Base-by-base conservation (phyloP, 306 rosid species). In the Malus fusca region DNA sequence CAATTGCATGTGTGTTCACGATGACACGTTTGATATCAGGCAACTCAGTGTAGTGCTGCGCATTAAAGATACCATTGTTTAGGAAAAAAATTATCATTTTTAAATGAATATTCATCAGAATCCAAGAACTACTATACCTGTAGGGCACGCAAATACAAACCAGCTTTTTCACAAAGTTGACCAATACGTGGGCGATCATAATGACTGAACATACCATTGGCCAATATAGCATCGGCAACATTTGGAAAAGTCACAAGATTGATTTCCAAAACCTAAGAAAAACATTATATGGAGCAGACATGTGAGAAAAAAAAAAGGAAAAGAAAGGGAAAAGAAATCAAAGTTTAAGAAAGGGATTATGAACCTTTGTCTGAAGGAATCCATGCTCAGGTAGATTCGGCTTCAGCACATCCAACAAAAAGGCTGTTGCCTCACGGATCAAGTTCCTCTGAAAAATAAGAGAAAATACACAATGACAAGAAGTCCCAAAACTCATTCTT, bases 341-440 rank as follows among this genome's bases (percentile, higher is more conserved):
- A 6, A 14, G 25, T 46, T 60, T 70, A 77, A 31, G 19, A 7
- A 42, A 3, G 11, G 8, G 5, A 70, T 21, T 30, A 61, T 5
- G 21, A 44, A 93, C 99, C 98, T 96, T 96, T 62, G 99, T 85
- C 79, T 96, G 99, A 77, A 96, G 99, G 84, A 14, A 77, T 53
- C 89, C 96, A 78, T 96, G 99, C 78, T 96, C 99, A 4, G 99
- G 98, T 66, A 96, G 84, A 84, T 96, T 90, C 58, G 97, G 96
- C 88, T 96, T 96, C 89, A 96, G 84, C 75, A 92, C 99, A 82
- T 96, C 99, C 68, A 96, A 87, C 79, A 96, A 86, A 73, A 96
- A 96, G 64, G 99, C 98, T 18, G 99, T 96, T 58, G 98, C 99
- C 96, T 96, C 99, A 12, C 98, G 97, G 68, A 96, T 90, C 90